Conservation (phyloP, 768 basidiomycete genomes). For the Atractiella rhizophila region DNA sequence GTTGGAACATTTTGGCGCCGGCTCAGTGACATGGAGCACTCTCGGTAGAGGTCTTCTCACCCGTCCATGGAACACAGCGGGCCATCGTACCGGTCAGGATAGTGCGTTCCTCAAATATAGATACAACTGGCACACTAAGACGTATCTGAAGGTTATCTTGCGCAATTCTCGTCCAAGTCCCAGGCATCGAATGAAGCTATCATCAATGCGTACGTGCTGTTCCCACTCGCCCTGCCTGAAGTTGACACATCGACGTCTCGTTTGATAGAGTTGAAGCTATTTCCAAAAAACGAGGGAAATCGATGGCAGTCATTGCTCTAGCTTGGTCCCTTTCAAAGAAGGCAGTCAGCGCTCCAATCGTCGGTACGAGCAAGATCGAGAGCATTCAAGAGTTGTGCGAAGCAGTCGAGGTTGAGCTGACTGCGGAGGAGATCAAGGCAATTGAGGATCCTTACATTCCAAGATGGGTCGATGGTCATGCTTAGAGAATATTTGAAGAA, state of each 20-base stretch:
- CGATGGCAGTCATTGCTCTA: constrained; percentile 17
- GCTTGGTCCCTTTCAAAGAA: constrained; percentile 18
- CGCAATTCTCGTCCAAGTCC: not conserved
- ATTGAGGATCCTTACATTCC: constrained; percentile 35
- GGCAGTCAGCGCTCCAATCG: constrained; percentile 11
- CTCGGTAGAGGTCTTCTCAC: constrained; percentile 19
- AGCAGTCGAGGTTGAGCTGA: constrained; percentile 29
- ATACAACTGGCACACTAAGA: not conserved
- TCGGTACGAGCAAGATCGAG: constrained; percentile 11
- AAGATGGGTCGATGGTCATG: constrained; percentile 1
- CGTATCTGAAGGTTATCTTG: constrained; percentile 3
- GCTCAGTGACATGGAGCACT: constrained; percentile 36
- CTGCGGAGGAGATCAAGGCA: constrained; percentile 33
- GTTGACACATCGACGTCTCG: constrained; percentile 5
- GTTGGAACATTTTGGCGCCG: constrained; percentile 24
- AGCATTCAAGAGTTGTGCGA: constrained; percentile 10
- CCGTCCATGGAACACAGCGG: not conserved
- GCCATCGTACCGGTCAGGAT: too few species aligned
- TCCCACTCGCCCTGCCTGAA: too few species aligned
- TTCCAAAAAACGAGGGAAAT: constrained; percentile 1
- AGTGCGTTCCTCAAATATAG: too few species aligned
- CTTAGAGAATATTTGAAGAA: too few species aligned
- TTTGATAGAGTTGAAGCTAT: too few species aligned
- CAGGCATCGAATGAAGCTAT: not conserved
- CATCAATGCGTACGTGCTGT: not conserved